These are phyloP conservation scores for Vigna radiata DNA, from an alignment of 306 rosid genomes.

Conservation along the genomic window DNA sequence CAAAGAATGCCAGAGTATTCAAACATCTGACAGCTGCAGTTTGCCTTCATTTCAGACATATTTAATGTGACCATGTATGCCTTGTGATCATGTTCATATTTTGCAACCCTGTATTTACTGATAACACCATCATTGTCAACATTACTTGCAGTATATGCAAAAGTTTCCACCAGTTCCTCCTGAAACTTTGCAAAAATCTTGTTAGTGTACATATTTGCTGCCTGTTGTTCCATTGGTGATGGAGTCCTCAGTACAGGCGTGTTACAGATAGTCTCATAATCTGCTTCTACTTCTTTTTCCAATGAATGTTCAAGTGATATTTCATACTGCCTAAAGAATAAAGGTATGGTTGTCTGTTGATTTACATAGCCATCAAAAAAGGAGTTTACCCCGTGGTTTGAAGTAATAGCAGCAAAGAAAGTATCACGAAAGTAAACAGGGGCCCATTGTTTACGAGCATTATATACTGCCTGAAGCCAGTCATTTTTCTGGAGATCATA, in stretches of 20 bases:
- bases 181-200: constrained; percentile 77
- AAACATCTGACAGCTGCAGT: constrained; percentile 89
- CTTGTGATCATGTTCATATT: constrained; percentile 76
- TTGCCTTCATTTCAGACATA: constrained; percentile 61
- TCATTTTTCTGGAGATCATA: constrained; percentile 69
- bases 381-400: constrained; percentile 64
- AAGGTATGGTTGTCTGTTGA: constrained; percentile 75
- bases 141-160: constrained; percentile 74
- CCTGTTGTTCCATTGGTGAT: constrained; percentile 89
- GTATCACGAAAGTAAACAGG: constrained; percentile 81
- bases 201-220: constrained; percentile 71
- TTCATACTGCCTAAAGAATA: constrained; percentile 79
- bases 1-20: constrained; percentile 80
- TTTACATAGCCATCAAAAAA: constrained; percentile 78
- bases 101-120: constrained; percentile 75
- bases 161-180: constrained; percentile 81
- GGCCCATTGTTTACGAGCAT: constrained; percentile 87
- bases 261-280: constrained; percentile 66
- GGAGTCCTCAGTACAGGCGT: constrained; percentile 76
- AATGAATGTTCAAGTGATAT: constrained; percentile 66
- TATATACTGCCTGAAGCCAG: constrained; percentile 83
- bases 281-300: constrained; percentile 80
- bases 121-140: constrained; percentile 61
- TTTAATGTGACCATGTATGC: constrained; percentile 64
- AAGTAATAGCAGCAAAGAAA: constrained; percentile 69